phyloP scores from a whole-genome alignment of 1,284 basidiomycete genomes.

The Cryptococcus maquisensis region DNA sequence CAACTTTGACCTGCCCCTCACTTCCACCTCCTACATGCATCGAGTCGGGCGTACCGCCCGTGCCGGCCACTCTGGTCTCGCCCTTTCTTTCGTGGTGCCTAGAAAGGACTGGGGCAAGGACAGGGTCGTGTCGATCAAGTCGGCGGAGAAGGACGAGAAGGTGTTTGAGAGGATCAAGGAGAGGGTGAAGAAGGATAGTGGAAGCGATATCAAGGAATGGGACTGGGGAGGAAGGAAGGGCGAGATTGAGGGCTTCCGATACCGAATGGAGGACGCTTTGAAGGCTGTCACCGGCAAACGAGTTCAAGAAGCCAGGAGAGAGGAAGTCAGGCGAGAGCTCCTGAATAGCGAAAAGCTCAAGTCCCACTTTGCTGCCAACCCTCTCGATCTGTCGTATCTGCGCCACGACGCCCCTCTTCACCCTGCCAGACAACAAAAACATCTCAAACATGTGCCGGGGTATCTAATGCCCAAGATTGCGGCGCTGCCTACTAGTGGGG shows the following conservation, averaged over 20 bases:
- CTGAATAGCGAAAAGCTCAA: conserved; percentile 94
- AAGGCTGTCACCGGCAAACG: conserved; percentile 79
- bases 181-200: conserved; percentile 63
- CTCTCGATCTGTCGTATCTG: conserved; percentile 85
- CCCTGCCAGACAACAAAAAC: conserved; percentile 77
- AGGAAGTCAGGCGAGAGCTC: conserved; percentile 91
- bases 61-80: conserved; percentile 88
- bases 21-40: conserved; percentile 88
- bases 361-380: conserved; percentile 98
- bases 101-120: conserved; percentile 68
- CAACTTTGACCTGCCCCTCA: conserved; percentile 93
- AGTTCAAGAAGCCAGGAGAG: conserved; percentile 86
- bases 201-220: conserved; percentile 79
- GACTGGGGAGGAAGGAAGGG: conserved; percentile 77
- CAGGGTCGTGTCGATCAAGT: conserved; percentile 55
- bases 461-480: conserved; percentile 86
- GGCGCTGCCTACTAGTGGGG: conserved; percentile 44
- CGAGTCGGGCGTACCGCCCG: conserved; percentile 94
- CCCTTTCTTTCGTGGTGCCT: conserved; percentile 85
- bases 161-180: conserved; percentile 74
- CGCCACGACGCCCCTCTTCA: conserved; percentile 93
- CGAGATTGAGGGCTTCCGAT: conserved; percentile 94
- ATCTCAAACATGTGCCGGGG: conserved; percentile 93
- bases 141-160: conserved; percentile 67
- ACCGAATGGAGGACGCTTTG: conserved; percentile 95